Evolutionary conservation across 495 filamentous ascomycete genomes (phyloP).

Genomic region (Aspergillus bridgeri): DNA sequence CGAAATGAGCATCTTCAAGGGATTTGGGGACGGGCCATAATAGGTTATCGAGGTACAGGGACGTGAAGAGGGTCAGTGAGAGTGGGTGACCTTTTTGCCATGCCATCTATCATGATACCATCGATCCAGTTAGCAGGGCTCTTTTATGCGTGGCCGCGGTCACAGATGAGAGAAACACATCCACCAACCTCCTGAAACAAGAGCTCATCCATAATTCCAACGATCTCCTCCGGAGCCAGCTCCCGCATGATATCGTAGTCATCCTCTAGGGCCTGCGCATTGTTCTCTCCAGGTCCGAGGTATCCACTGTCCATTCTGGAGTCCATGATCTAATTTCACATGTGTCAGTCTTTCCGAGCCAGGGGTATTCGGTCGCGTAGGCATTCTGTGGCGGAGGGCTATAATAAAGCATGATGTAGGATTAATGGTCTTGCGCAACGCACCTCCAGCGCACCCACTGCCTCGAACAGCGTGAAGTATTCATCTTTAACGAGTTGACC

Average conservation of each 20-base stretch:
- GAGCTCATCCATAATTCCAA: constrained; percentile 93
- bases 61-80: constrained; percentile 93
- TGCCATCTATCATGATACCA: constrained; percentile 62
- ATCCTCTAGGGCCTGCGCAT: constrained; percentile 60
- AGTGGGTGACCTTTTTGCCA: constrained; percentile 96
- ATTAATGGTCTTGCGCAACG: constrained; percentile 18
- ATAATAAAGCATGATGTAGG: not conserved
- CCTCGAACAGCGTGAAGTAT: constrained; percentile 86
- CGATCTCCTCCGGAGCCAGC: constrained; percentile 71
- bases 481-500: constrained; percentile 94
- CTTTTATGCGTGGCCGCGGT: not conserved
- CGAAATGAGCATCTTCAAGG: constrained; percentile 69
- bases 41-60: constrained; percentile 82
- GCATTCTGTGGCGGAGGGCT: not conserved
- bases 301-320: constrained; percentile 97
- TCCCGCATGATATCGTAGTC: constrained; percentile 74
- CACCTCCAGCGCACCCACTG: constrained; percentile 93
- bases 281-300: constrained; percentile 65
- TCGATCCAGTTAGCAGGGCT: constrained; percentile 20
- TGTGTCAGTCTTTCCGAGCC: constrained; percentile 7
- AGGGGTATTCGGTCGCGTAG: no score
- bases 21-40: constrained; percentile 64
- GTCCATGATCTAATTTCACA: constrained; percentile 78
- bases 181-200: constrained; percentile 75
- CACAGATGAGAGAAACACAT: not conserved